Percentiles rank a stretch among this genome's conserved stretches.
phyloP scores from a whole-genome alignment of 2,329 filamentous ascomycete genomes.

The Teratosphaeria epicoccoides region DNA sequence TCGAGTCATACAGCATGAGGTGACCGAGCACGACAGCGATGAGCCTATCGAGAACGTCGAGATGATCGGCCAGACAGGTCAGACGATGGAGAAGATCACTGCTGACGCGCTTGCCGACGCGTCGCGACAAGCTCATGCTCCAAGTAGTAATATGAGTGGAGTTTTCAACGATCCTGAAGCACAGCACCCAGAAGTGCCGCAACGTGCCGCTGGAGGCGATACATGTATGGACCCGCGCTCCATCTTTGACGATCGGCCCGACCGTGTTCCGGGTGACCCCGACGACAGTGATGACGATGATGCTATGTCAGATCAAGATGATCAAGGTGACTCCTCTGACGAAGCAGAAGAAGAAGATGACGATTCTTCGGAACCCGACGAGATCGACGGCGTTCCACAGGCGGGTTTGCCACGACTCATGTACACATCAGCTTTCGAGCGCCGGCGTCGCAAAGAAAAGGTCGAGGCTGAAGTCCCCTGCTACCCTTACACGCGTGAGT shows the following conservation, averaged over 20 bases:
- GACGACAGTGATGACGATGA: constrained; percentile 10
- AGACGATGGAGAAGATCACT: constrained; percentile 8
- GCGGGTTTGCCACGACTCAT: constrained; percentile 27
- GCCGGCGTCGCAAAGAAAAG: constrained; percentile 36
- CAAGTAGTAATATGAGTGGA: neutral
- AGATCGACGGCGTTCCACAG: constrained; percentile 26
- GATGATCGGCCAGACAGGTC: constrained; percentile 9
- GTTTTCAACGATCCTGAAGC: neutral
- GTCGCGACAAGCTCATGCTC: constrained; percentile 1
- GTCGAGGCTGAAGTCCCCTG: constrained; percentile 48
- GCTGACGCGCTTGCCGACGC: constrained; percentile 12
- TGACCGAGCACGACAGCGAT: constrained; percentile 2
- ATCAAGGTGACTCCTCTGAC: constrained; percentile 18
- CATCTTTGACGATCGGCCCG: neutral
- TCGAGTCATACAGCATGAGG: neutral
- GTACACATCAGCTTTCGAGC: constrained; percentile 40
- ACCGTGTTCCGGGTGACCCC: neutral
- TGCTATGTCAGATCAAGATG: constrained; percentile 12
- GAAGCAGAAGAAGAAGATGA: constrained; percentile 17
- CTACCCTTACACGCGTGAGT: constrained; percentile 45
- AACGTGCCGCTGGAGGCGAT: too few species aligned
- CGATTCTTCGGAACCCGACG: constrained; percentile 25
- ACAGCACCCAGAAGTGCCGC: neutral
- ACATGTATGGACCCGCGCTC: neutral
- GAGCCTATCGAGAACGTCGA: constrained; percentile 12